Conservation (phyloP, 148 eudicot species). For the Cornus florida region DNA sequence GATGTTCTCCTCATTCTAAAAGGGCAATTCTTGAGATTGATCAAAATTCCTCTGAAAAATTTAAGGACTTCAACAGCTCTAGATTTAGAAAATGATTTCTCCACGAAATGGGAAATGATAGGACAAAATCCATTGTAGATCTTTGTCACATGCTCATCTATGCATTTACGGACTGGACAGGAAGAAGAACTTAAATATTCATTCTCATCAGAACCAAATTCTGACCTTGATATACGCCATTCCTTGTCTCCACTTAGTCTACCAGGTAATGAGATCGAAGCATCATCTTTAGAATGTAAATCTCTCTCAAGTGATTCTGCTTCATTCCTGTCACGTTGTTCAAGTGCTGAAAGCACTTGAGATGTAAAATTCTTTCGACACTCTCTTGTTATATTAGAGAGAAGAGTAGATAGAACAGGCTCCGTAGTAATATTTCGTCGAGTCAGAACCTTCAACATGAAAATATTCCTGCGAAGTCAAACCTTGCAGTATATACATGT, state of each 20-base stretch:
- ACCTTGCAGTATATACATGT: conserved; percentile 6
- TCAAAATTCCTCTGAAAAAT: conserved; percentile 45
- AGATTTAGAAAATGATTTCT: conserved; percentile 40
- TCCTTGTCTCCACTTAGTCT: conserved; percentile 89
- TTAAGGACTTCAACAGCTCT: conserved; percentile 45
- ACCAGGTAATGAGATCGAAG: conserved; percentile 79
- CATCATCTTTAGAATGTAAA: conserved; percentile 49
- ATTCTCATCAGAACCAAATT: conserved; percentile 64
- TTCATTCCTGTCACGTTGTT: conserved; percentile 73
- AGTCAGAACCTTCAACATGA: conserved; percentile 60
- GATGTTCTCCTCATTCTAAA: conserved; percentile 61
- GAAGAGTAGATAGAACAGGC: conserved; percentile 41
- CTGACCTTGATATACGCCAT: conserved; percentile 92
- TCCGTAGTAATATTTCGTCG: conserved; percentile 74
- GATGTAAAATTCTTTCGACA: conserved; percentile 49
- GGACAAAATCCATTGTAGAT: conserved; percentile 63
- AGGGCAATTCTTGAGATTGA: conserved; percentile 61
- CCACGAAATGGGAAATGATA: conserved; percentile 48
- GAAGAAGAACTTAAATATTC: conserved; percentile 51
- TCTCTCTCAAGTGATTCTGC: conserved; percentile 52
- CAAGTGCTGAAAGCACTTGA: conserved; percentile 46
- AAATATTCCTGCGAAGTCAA: not conserved
- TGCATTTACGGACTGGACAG: conserved; percentile 82
- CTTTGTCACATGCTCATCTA: conserved; percentile 87
- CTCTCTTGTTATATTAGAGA: conserved; percentile 65